Evolutionary conservation across 2,329 filamentous ascomycete genomes (phyloP), one percentile per base, ranked within the genome.

Genomic region (Lecanicillium sp.): DNA sequence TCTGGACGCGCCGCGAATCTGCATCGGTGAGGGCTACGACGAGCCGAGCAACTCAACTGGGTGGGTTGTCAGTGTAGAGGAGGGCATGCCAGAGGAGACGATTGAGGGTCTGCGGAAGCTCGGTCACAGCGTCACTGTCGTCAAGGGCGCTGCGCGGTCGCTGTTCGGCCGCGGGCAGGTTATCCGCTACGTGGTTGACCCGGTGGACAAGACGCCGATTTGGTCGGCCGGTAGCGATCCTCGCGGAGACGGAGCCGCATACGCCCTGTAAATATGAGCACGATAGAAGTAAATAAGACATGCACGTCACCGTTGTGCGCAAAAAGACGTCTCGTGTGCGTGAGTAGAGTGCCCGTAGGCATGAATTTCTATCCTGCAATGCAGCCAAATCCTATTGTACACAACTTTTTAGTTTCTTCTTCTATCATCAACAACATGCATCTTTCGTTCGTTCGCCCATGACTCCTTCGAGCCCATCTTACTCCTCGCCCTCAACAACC

Each of bases 141-240:
- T 94, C 2, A 74, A 58, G n/a, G 88, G 81, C 0, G 76, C 77
- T 64, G 67, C 68, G 29, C 77, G 90, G 51, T 74, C 75, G 1
- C 70, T 86, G 68, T 96, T 96, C 69, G 90, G 90, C 0, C 73
- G 89, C 3, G 91, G 91, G 0, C 90, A 97, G 72, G 77, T 96
- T 41, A 93, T 96, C 52, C 72, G 88, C 50, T 81, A 81, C 62
- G 83, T 86, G 62, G 71, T 84, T 21, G 90, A 96, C 55, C 65
- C 70, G 0, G 62, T 78, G 4, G 87, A 93, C 36, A 80, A 81
- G 3, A 73, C 77, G 24, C 73, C 79, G 6, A 76, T 97, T 2
- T 97, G 87, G 79, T 94, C 87, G 48, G 91, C 83, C 0, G 91
- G 90, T 1, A 96, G 90, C 63, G 91, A 98, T 71, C 76, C 80